Base-by-base conservation (phyloP, 2,329 filamentous ascomycete genomes). In the Phyllosticta ampelicida region DNA sequence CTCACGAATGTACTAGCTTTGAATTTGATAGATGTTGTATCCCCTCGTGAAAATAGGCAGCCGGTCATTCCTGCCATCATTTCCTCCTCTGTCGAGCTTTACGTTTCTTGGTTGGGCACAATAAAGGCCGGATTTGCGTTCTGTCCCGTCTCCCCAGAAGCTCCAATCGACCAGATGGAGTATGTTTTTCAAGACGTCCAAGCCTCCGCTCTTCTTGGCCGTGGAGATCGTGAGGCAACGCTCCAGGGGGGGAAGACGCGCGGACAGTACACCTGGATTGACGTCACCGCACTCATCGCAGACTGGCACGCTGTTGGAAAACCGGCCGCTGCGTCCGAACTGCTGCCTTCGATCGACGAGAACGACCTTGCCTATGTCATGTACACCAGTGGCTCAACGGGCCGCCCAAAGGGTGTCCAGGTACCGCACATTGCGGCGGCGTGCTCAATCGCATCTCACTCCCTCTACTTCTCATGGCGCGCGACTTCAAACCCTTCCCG, bases 91-190 rank as follows among this genome's bases (percentile, higher is more conserved):
- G 69, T 83, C 1, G 70, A 83, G 20, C 73, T 95, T 0, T 95
- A 95, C 65, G 77, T 85, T 28, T 79, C 83, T 0, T 88, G 95
- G 29, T 75, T 96, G 28, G 90, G 83, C 0, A 80, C 86, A 21
- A 70, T 89, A 23, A 95, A 95, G 66, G 75, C 83, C 3, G 89
- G 89, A 9, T 86, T 84, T 65, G 89, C 84, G 6, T 94, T 95
- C 66, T 73, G 95, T n/a, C 89, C 90, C 0, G 76, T 95, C 3
- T 78, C 89, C 0, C 86, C 88, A 1, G 83, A 80, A n/a, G 87
- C 85, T 0, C 89, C 90, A 0, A 21, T 66, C 0, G 78, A 82
- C 11, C 69, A 67, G 26, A 61, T 80, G 2, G 77, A 77, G 58
- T 58, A 49, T 28, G 51, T 54, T n/a, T 58, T 58, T 20, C 56